phyloP scores from a whole-genome alignment of 805 yeast species.

The Barnettozyma botsteinii region DNA sequence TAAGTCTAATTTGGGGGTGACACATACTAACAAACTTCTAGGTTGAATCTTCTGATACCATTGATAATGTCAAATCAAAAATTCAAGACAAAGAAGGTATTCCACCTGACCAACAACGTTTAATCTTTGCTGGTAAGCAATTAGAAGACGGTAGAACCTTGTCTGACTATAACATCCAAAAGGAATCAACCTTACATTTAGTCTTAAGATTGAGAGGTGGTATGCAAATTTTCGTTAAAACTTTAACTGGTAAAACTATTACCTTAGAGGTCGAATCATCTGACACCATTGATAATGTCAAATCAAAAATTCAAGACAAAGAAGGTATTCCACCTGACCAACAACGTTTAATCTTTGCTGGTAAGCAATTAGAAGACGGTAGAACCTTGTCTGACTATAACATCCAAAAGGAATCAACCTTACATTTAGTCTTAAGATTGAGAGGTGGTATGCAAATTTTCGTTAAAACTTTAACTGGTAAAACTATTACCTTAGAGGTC shows the following conservation, averaged over 20 bases:
- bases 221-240: constrained; percentile 93
- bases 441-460: constrained; percentile 92
- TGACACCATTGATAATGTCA: constrained; percentile 92
- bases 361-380: constrained; percentile 95
- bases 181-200: constrained; percentile 81
- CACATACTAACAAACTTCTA: constrained; percentile 40
- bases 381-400: constrained; percentile 92
- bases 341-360: constrained; percentile 92
- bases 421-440: constrained; percentile 78
- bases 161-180: constrained; percentile 91
- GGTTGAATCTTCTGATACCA: constrained; percentile 93
- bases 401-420: constrained; percentile 90
- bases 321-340: constrained; percentile 97
- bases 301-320: constrained; percentile 92
- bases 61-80: constrained; percentile 89
- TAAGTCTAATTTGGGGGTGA: neutral
- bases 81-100: constrained; percentile 98
- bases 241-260: constrained; percentile 71
- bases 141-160: constrained; percentile 91
- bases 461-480: constrained; percentile 96
- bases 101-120: constrained; percentile 97
- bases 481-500: constrained; percentile 92
- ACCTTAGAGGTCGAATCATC: constrained; percentile 73
- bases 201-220: constrained; percentile 88
- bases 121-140: constrained; percentile 93